Conservation (phyloP, 306 rosid species). For the Lathyrus sativus region DNA sequence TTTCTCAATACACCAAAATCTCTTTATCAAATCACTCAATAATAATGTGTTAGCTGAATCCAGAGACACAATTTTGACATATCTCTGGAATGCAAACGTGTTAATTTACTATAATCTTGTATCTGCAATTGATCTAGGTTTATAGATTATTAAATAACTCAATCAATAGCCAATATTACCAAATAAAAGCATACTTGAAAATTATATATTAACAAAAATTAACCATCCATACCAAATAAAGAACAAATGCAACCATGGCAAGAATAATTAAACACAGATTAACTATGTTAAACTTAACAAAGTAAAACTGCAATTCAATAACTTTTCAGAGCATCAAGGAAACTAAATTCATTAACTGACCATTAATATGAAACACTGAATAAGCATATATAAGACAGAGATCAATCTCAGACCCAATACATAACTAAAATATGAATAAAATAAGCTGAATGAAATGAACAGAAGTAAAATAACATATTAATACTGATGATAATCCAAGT, state of each 20-base stretch:
- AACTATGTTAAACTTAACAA: too few relatives aligned
- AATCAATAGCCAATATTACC: slow-evolving; percentile 5
- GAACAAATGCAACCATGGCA: too few relatives aligned
- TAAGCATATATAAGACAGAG: slow-evolving; percentile 28
- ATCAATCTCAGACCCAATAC: slow-evolving; percentile 33
- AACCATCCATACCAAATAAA: too few relatives aligned
- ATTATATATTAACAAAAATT: too few relatives aligned
- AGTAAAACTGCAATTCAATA: neutral
- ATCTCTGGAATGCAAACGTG: neutral
- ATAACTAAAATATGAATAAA: slow-evolving; percentile 14
- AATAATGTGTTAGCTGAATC: neutral
- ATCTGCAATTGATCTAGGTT: neutral
- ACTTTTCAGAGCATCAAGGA: slow-evolving; percentile 34
- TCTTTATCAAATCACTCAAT: neutral
- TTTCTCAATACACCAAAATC: neutral
- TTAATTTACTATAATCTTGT: neutral
- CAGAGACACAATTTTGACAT: neutral
- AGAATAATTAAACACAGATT: too few relatives aligned
- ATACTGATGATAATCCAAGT: slow-evolving; percentile 15
- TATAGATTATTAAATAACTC: neutral
- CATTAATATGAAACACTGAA: slow-evolving; percentile 34
- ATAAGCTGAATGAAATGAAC: slow-evolving; percentile 17
- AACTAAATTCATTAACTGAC: slow-evolving; percentile 40
- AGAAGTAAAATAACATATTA: slow-evolving; percentile 26
- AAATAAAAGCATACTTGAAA: neutral